Conservation (phyloP, 1,139 yeast species). For the Pichia sp. region DNA sequence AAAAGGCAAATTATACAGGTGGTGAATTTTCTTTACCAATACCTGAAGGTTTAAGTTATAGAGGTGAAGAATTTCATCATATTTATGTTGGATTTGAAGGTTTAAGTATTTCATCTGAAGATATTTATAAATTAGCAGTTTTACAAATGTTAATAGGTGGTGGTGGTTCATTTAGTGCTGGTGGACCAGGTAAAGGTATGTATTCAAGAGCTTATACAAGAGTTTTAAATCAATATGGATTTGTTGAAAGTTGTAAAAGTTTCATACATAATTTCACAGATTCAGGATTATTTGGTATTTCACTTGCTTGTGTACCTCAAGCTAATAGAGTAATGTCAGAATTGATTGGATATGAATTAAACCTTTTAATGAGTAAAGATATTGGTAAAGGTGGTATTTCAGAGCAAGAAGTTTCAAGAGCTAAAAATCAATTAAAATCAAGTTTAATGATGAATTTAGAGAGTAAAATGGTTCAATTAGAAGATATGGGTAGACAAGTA, state of each 20-base stretch:
- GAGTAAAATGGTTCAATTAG: slow-evolving; percentile 82
- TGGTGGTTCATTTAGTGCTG: slow-evolving; percentile 96
- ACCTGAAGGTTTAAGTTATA: slow-evolving; percentile 60
- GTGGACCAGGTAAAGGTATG: slow-evolving; percentile 99
- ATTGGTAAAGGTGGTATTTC: slow-evolving; percentile 55
- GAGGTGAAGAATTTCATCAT: slow-evolving; percentile 73
- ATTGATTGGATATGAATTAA: slow-evolving; percentile 69
- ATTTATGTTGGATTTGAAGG: slow-evolving; percentile 88
- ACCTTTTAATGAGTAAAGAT: slow-evolving; percentile 49
- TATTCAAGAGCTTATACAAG: slow-evolving; percentile 88
- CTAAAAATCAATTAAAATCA: slow-evolving; percentile 88
- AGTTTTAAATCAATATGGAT: slow-evolving; percentile 85
- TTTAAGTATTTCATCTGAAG: slow-evolving; percentile 73
- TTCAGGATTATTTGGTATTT: slow-evolving; percentile 86
- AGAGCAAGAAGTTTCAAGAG: slow-evolving; percentile 70
- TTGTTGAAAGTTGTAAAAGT: slow-evolving; percentile 80
- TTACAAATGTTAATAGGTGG: slow-evolving; percentile 93
- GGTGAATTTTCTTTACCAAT: slow-evolving; percentile 69
- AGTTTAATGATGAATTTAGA: slow-evolving; percentile 89
- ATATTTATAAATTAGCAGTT: slow-evolving; percentile 84
- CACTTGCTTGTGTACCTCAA: slow-evolving; percentile 76
- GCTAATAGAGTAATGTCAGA: slow-evolving; percentile 82
- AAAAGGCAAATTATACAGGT: slow-evolving; percentile 63
- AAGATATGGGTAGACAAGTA: slow-evolving; percentile 92
- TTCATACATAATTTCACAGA: slow-evolving; percentile 89